A percentile compares a stretch with the other conserved stretches of the same genome.
phyloP scores from a whole-genome alignment of 176 grass and related monocot genomes.

The Oryza longistaminata region DNA sequence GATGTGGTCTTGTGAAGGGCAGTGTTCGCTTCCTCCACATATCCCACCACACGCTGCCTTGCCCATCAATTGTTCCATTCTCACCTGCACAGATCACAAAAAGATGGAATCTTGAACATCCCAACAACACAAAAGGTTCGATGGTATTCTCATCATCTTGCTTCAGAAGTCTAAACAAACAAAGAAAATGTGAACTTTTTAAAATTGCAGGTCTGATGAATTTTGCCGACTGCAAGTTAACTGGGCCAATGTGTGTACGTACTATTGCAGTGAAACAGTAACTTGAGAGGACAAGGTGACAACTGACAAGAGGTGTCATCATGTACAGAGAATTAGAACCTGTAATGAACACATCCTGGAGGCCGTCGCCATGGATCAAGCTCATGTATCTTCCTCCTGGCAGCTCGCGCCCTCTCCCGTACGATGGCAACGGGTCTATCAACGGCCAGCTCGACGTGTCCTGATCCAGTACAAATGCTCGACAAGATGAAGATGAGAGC shows the following conservation, averaged over 20 bases:
- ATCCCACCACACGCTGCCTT: slow-evolving; percentile 81
- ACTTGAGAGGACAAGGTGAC: not conserved
- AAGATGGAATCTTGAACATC: not conserved
- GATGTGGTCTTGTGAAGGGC: slow-evolving; percentile 64
- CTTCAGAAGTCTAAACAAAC: not conserved
- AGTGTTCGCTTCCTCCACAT: slow-evolving; percentile 78
- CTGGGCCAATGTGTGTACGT: not conserved
- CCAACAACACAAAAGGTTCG: not conserved
- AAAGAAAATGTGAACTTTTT: not conserved
- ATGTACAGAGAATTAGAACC: slow-evolving; percentile 36
- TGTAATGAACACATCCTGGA: slow-evolving; percentile 82
- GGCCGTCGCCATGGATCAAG: slow-evolving; percentile 65
- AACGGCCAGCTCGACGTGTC: slow-evolving; percentile 67
- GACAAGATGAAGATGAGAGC: not conserved
- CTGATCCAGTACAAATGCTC: slow-evolving; percentile 36
- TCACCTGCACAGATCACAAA: slow-evolving; percentile 39
- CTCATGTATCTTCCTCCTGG: slow-evolving; percentile 78
- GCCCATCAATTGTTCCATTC: slow-evolving; percentile 83
- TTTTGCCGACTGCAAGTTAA: not conserved
- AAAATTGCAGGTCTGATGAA: not conserved
- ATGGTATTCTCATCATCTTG: not conserved
- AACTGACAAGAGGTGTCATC: not conserved
- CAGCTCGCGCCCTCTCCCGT: slow-evolving; percentile 76
- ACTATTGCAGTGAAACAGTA: not conserved
- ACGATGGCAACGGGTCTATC: slow-evolving; percentile 73